These are phyloP conservation scores for Polyplosphaeria fusca DNA, from an alignment of 495 filamentous ascomycete species.

Conservation along the genomic window DNA sequence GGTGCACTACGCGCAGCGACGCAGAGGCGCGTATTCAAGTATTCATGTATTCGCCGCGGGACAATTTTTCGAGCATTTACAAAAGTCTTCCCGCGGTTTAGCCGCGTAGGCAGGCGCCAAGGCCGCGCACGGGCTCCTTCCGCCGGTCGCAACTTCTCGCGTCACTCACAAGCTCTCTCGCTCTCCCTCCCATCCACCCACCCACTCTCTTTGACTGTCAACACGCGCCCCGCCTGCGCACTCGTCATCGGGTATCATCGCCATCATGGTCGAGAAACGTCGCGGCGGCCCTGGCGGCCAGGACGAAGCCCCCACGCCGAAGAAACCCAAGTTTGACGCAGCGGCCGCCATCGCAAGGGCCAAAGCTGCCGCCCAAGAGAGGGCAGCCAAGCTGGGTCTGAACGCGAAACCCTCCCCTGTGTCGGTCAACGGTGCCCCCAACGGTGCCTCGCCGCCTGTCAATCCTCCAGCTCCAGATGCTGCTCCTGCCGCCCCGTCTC, in stretches of 20 bases:
- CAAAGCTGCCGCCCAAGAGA: too few species aligned
- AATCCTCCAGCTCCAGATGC: too few species aligned
- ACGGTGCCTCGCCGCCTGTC: too few species aligned
- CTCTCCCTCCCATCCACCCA: not conserved
- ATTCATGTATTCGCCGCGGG: too few species aligned
- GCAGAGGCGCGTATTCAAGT: too few species aligned
- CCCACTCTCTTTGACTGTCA: too few species aligned
- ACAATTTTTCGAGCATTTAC: constrained; percentile 24
- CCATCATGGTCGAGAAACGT: constrained; percentile 60
- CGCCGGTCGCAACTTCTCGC: not conserved
- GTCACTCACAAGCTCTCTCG: constrained; percentile 1
- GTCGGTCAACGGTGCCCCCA: too few species aligned
- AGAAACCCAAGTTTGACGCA: constrained; percentile 34
- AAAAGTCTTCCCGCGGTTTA: constrained; percentile 8
- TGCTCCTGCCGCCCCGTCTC: too few species aligned
- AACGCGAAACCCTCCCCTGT: too few species aligned
- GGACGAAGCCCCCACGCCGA: constrained; percentile 50
- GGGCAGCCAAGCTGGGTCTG: too few species aligned
- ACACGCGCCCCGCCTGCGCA: not conserved
- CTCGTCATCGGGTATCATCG: not conserved
- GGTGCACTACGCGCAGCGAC: too few species aligned
- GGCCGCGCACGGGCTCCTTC: not conserved
- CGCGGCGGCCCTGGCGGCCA: constrained; percentile 49
- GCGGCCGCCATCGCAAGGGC: constrained; percentile 31
- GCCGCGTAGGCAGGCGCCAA: constrained; percentile 8